phyloP scores from a whole-genome alignment of 2,329 filamentous ascomycete genomes.

The Curvularia sp. region DNA sequence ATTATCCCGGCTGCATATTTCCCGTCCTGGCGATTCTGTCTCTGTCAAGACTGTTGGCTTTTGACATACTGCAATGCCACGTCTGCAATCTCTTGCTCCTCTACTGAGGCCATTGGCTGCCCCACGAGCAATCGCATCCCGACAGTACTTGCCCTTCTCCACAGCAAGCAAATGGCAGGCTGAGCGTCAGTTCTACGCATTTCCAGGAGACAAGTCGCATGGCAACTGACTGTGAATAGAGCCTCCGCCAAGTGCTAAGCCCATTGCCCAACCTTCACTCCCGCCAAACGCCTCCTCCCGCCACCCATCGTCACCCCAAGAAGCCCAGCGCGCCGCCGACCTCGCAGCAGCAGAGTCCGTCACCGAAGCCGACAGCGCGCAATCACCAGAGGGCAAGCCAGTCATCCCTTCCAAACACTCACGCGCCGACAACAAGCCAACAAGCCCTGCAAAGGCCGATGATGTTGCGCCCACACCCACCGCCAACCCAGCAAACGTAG shows the following conservation, averaged over 20 bases:
- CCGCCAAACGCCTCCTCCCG: constrained; percentile 30
- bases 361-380: constrained; percentile 45
- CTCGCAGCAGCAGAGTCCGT: constrained; percentile 45
- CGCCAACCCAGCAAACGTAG: constrained; percentile 4
- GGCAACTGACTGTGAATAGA: constrained; percentile 13
- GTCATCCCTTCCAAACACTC: constrained; percentile 28
- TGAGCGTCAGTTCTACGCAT: constrained; percentile 33
- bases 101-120: constrained; percentile 53
- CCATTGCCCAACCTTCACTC: constrained; percentile 28
- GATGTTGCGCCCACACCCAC: constrained; percentile 6
- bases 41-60: neutral
- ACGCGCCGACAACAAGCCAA: constrained; percentile 16
- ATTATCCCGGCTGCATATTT: neutral
- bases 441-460: constrained; percentile 1
- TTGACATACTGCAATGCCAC: constrained; percentile 41
- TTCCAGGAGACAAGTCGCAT: neutral
- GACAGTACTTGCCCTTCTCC: constrained; percentile 54
- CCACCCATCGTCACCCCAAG: constrained; percentile 44
- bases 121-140: constrained; percentile 47
- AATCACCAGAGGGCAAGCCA: constrained; percentile 34
- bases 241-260: constrained; percentile 40
- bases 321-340: constrained; percentile 39
- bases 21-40: neutral
- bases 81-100: constrained; percentile 46
- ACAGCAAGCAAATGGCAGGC: constrained; percentile 37